These are phyloP conservation scores for Penicillium soppii DNA, from an alignment of 495 filamentous ascomycete genomes.

Conservation along the genomic window DNA sequence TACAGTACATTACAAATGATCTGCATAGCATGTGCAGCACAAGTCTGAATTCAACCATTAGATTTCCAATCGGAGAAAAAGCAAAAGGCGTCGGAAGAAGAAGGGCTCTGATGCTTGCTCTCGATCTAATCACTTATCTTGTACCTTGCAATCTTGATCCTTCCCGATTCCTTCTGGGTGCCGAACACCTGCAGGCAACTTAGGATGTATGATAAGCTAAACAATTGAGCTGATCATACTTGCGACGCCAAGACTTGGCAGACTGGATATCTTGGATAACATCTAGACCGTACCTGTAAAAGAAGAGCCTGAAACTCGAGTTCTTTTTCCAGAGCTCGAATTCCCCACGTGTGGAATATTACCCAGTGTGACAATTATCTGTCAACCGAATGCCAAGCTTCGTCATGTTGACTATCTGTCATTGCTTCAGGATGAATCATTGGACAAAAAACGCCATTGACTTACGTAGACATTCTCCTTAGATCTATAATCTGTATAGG, in stretches of 20 bases:
- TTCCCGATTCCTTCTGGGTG: not conserved
- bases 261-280: not conserved
- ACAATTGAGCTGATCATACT: slow-evolving; percentile 5
- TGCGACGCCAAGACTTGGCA: slow-evolving; percentile 10
- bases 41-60: slow-evolving; percentile 1
- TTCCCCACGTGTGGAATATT: not conserved
- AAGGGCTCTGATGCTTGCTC: not conserved
- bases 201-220: slow-evolving; percentile 14
- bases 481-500: slow-evolving; percentile 7
- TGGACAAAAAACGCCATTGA: not conserved
- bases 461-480: slow-evolving; percentile 14
- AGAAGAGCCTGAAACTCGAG: not conserved
- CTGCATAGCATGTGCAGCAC: slow-evolving; percentile 15
- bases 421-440: slow-evolving; percentile 6
- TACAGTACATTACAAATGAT: slow-evolving; percentile 19
- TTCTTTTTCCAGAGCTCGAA: not conserved
- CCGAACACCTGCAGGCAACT: slow-evolving; percentile 8
- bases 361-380: not conserved
- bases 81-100: not conserved
- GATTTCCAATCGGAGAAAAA: not conserved
- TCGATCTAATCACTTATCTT: not conserved
- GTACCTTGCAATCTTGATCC: not conserved
- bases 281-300: slow-evolving; percentile 3
- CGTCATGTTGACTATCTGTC: not conserved
- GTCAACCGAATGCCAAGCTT: slow-evolving; percentile 22